A percentile compares a stretch with the other conserved stretches of the same genome.
These are phyloP conservation scores for Erysimum cheiranthoides DNA, from an alignment of 345 rosid genomes.

Conservation along the genomic window DNA sequence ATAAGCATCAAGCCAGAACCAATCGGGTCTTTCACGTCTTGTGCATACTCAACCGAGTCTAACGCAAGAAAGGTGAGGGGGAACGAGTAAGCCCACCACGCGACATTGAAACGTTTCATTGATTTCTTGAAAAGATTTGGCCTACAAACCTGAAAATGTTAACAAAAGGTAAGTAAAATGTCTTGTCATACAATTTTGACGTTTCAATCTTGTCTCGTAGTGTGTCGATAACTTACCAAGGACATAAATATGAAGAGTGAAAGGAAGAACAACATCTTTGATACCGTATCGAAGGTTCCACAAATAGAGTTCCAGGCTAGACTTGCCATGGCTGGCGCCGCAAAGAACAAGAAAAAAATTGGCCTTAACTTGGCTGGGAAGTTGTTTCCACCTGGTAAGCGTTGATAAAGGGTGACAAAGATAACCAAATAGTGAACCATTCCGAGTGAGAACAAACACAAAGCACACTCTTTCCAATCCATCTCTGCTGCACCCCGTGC, in stretches of 20 bases:
- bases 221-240: constrained; percentile 49
- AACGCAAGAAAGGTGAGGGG: constrained; percentile 63
- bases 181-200: background rate
- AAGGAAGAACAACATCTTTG: constrained; percentile 68
- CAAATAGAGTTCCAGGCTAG: constrained; percentile 71
- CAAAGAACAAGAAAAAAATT: constrained; percentile 71
- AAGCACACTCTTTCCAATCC: constrained; percentile 67
- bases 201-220: background rate
- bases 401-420: constrained; percentile 77
- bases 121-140: constrained; percentile 73
- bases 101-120: constrained; percentile 64
- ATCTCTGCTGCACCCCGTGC: constrained; percentile 61
- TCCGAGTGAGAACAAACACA: constrained; percentile 69
- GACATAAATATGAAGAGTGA: constrained; percentile 66
- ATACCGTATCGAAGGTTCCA: constrained; percentile 53
- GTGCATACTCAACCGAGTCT: constrained; percentile 59
- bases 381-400: constrained; percentile 50
- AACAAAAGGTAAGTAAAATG: background rate
- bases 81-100: constrained; percentile 79
- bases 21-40: constrained; percentile 49
- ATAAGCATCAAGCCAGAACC: constrained; percentile 53
- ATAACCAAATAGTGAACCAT: constrained; percentile 70
- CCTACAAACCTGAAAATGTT: constrained; percentile 57
- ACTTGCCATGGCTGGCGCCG: constrained; percentile 71
- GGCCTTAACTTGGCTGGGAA: constrained; percentile 61